Evolutionary conservation across 202 grass and related monocot species (phyloP).

Genomic region (Alloteropsis angusta): DNA sequence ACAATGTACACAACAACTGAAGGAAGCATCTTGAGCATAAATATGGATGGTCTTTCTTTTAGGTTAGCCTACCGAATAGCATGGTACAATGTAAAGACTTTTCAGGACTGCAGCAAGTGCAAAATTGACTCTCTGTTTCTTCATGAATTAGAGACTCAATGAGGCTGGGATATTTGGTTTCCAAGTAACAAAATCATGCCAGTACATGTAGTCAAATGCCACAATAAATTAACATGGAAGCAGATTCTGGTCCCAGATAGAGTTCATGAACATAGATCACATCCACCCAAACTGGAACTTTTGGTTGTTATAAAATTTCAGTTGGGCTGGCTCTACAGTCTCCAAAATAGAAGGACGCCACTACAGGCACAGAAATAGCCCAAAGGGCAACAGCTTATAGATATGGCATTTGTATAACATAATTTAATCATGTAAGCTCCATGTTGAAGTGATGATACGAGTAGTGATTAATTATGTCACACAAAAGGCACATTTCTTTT

Average conservation of each 20-base stretch:
- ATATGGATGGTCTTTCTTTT: background rate
- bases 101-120: background rate
- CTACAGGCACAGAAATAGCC: background rate
- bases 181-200: background rate
- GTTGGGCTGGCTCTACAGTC: background rate
- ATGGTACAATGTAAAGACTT: background rate
- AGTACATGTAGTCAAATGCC: background rate
- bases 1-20: background rate
- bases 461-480: background rate
- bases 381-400: background rate
- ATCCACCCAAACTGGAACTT: background rate
- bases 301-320: background rate
- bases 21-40: background rate
- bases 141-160: background rate
- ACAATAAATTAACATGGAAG: background rate
- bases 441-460: background rate
- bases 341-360: background rate
- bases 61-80: background rate
- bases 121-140: background rate
- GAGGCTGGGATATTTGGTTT: conserved; percentile 1
- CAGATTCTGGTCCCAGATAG: background rate
- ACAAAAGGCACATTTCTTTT: background rate
- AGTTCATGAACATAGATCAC: background rate
- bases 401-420: conserved; percentile 5
- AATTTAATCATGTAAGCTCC: background rate